Percentiles rank a stretch among this genome's conserved stretches.
Conservation (phyloP, 1,284 basidiomycete genomes). For the Boletus nobilissimus region DNA sequence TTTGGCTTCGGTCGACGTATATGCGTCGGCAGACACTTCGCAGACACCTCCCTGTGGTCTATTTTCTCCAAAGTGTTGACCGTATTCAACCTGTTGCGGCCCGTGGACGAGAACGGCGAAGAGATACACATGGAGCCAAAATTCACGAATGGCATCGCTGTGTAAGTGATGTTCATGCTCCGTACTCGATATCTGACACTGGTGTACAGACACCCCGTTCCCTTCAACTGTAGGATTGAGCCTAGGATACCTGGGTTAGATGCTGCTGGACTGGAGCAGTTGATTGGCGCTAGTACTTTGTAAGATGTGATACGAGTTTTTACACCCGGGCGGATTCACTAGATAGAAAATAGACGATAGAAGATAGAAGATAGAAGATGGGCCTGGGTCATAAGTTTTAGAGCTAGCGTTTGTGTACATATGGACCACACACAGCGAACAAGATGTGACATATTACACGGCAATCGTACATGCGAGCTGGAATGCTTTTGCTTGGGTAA, state of each 20-base stretch:
- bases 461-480: not conserved
- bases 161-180: not conserved
- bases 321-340: too few relatives aligned
- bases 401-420: too few relatives aligned
- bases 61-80: not conserved
- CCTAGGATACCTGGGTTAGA: constrained; percentile 25
- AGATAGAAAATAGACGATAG: too few relatives aligned
- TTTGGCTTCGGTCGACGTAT: not conserved
- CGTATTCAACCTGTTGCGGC: not conserved
- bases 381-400: too few relatives aligned
- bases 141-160: not conserved
- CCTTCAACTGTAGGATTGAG: constrained; percentile 22
- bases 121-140: not conserved
- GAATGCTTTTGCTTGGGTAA: not conserved
- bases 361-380: too few relatives aligned
- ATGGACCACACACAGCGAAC: too few relatives aligned
- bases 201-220: constrained; percentile 21
- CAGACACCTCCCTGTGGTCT: not conserved
- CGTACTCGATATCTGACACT: not conserved
- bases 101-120: not conserved
- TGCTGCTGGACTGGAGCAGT: constrained; percentile 12
- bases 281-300: constrained; percentile 17
- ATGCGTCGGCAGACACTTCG: not conserved
- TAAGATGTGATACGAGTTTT: not conserved
- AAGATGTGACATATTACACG: not conserved